Evolutionary conservation across 2,329 filamentous ascomycete species (phyloP).

Genomic region (Fusarium keratoplasticum): DNA sequence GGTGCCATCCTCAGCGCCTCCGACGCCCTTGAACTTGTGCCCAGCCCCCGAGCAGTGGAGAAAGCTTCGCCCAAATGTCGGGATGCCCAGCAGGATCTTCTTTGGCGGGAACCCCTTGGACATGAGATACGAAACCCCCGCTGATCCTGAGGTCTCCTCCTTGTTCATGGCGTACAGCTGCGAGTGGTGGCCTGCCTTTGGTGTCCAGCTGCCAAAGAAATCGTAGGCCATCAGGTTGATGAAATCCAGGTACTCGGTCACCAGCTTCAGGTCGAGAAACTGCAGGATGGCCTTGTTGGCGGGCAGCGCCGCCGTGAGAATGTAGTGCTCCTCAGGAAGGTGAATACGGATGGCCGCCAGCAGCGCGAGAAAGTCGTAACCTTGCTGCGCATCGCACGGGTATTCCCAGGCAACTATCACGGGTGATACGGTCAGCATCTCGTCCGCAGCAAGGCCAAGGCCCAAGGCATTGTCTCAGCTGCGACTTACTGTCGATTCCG

Average conservation of each 20-base stretch:
- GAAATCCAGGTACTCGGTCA: constrained; percentile 76
- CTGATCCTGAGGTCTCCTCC: constrained; percentile 73
- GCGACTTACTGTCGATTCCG: constrained; percentile 74
- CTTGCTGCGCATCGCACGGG: constrained; percentile 73
- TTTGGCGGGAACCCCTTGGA: constrained; percentile 73
- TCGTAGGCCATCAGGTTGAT: constrained; percentile 87
- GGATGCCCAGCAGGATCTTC: constrained; percentile 81
- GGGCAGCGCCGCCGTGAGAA: constrained; percentile 79
- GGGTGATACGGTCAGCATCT: constrained; percentile 19
- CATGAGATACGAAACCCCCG: constrained; percentile 74
- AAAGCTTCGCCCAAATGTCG: constrained; percentile 81
- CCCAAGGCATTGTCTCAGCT: not conserved
- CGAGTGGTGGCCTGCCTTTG: constrained; percentile 77
- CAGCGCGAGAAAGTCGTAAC: constrained; percentile 76
- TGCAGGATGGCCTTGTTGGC: constrained; percentile 74
- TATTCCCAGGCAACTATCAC: constrained; percentile 83
- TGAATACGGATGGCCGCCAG: constrained; percentile 74
- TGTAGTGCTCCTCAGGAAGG: constrained; percentile 75
- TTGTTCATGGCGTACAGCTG: constrained; percentile 75
- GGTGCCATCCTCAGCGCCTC: constrained; percentile 71
- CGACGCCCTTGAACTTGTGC: constrained; percentile 66
- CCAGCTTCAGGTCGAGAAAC: constrained; percentile 73
- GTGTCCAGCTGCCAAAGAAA: constrained; percentile 78
- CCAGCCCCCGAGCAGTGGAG: constrained; percentile 73
- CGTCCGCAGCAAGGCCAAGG: not conserved